Base-by-base conservation (phyloP, 768 basidiomycete species). In the Leccinellum luteum region DNA sequence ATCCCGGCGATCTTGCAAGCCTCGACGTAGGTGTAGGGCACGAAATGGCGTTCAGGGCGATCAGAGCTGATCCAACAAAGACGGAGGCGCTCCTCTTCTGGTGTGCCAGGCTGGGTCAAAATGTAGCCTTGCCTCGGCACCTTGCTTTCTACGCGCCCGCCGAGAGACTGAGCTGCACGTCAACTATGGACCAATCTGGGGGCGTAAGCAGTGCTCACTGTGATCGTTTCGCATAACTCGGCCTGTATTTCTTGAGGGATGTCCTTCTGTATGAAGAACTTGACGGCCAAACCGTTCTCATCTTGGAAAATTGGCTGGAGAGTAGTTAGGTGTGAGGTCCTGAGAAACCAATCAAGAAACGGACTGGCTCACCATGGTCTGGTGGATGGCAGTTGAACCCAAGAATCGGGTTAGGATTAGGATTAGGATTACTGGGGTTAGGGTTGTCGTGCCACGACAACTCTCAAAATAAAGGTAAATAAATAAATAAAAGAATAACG, bases 251-350 rank as follows among this genome's bases (percentile, higher is more conserved):
- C 83, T 56, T 85, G 78, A 4, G 82, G 72, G 9, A 92, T 76
- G 69, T 92, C 89, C 66, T 89, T 90, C 67, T 92, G 90, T 19
- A 92, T 81, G 69, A 92, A 92, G 68, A 92, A 92, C 66, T 92
- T 92, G 78, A 90, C 73, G 3, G 88, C 81, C 52, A 88, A 71
- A 38, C 85, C 85, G 65, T 80, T 82, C 60, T 64, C 69, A 63
- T 89, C 89, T 69, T 89, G 87, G 56, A 91, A 91, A 57, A 90
- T 84, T 48, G 85, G 83, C 87, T 89, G 58, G 30, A 45, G 2
- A 35, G 34, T 38, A 12, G 32, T 55, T 25, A 49, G n/a, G n/a
- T n/a, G n/a, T 56, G 54, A 64, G 49, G 35, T 34, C 44, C 41
- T 53, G 10, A 25, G 30, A 49, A 49, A 32, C 23, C 25, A 45